These are phyloP conservation scores for Stachybotrys chartarum DNA, from an alignment of 2,329 filamentous ascomycete genomes.

Conservation along the genomic window DNA sequence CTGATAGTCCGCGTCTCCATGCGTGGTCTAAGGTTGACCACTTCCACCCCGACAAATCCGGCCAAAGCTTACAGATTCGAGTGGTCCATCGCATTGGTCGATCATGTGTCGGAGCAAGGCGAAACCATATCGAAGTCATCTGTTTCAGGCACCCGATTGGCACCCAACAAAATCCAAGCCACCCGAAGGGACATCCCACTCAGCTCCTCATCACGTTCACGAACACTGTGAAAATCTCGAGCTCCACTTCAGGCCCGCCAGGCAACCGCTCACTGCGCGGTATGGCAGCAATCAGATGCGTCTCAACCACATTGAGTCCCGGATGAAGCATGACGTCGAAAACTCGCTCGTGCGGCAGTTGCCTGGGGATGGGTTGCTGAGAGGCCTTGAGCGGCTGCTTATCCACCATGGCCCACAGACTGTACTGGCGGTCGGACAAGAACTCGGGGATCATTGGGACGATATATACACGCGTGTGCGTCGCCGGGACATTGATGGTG, in stretches of 20 bases:
- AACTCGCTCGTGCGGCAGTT: constrained; percentile 53
- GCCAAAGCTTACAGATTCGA: no score
- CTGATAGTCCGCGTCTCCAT: no score
- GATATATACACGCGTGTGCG: constrained; percentile 65
- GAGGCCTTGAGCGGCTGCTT: constrained; percentile 49
- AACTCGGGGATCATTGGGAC: constrained; percentile 56
- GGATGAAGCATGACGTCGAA: constrained; percentile 68
- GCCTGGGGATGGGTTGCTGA: constrained; percentile 43
- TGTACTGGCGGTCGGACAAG: constrained; percentile 63
- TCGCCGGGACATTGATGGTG: constrained; percentile 61
- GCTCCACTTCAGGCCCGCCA: constrained; percentile 58
- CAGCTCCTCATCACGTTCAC: constrained; percentile 54
- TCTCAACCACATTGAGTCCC: constrained; percentile 71
- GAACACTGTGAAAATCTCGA: constrained; percentile 73
- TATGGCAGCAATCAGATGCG: constrained; percentile 69
- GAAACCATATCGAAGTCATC: no score
- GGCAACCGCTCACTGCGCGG: constrained; percentile 50
- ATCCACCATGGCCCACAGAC: constrained; percentile 68
- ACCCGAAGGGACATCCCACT: background rate
- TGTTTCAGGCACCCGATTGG: no score
- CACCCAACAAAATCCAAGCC: background rate
- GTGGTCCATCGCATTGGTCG: no score
- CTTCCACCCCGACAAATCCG: no score
- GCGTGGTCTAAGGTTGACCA: no score
- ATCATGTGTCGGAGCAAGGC: no score